phyloP scores from a whole-genome alignment of 2,329 filamentous ascomycete genomes.

The Fusarium sororula region DNA sequence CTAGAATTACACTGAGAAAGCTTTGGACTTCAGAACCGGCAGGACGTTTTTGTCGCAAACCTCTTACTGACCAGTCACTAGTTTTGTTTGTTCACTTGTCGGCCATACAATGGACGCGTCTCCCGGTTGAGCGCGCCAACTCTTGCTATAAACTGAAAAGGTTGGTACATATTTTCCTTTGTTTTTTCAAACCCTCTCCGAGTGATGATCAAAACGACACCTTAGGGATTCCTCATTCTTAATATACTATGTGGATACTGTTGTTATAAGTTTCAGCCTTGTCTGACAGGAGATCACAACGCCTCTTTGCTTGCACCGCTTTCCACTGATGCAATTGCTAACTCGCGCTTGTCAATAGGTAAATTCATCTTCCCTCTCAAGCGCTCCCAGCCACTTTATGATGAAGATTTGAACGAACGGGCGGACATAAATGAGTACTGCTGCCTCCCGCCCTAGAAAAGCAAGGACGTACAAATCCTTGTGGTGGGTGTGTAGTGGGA shows the following conservation, averaged over 20 bases:
- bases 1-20: constrained; percentile 67
- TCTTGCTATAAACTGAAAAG: constrained; percentile 51
- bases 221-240: constrained; percentile 75
- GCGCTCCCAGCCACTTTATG: constrained; percentile 52
- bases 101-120: constrained; percentile 7
- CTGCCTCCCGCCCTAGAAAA: constrained; percentile 59
- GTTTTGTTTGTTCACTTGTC: neutral
- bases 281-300: constrained; percentile 63
- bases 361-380: constrained; percentile 37
- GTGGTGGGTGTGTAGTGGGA: constrained; percentile 60
- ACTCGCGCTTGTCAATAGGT: constrained; percentile 54
- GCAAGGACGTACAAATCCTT: constrained; percentile 70
- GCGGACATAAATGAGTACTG: constrained; percentile 72
- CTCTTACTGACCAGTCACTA: constrained; percentile 31
- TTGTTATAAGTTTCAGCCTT: constrained; percentile 74
- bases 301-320: constrained; percentile 25
- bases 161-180: constrained; percentile 49
- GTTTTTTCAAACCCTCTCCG: constrained; percentile 41
- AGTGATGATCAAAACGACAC: constrained; percentile 70
- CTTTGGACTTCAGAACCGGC: constrained; percentile 33
- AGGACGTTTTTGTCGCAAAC: neutral
- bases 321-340: constrained; percentile 45
- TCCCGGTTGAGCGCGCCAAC: neutral
- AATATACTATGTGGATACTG: constrained; percentile 71
- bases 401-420: constrained; percentile 76